Percentiles rank a stretch among this genome's conserved stretches.
Evolutionary conservation across 2,329 filamentous ascomycete species (phyloP).

Genomic region (Epichloe coenophiala): DNA sequence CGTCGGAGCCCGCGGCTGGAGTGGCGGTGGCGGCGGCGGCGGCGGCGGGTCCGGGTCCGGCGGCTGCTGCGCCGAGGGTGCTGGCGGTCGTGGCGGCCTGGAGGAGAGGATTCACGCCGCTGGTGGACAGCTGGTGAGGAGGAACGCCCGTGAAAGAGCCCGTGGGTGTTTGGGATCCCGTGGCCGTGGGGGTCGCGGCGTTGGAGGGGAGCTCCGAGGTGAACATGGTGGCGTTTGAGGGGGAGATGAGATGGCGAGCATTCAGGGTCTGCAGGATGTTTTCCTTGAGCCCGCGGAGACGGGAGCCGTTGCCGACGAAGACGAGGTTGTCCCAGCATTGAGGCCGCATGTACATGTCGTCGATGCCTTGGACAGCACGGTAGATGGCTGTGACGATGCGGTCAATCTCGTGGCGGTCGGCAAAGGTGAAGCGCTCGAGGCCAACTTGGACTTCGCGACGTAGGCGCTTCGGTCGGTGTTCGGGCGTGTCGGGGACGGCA

Average conservation of each 20-base stretch:
- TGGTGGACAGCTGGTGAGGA: slow-evolving; percentile 40
- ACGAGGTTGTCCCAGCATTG: slow-evolving; percentile 86
- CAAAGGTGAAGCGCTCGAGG: slow-evolving; percentile 58
- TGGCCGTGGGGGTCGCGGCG: slow-evolving; percentile 79
- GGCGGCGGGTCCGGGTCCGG: slow-evolving; percentile 17
- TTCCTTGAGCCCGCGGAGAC: slow-evolving; percentile 68
- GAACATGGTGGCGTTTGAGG: slow-evolving; percentile 89
- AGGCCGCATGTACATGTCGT: slow-evolving; percentile 72
- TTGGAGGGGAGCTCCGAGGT: slow-evolving; percentile 92
- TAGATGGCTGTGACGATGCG: slow-evolving; percentile 76
- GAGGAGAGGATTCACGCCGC: slow-evolving; percentile 75
- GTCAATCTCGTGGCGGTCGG: slow-evolving; percentile 61
- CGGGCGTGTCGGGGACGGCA: slow-evolving; percentile 17
- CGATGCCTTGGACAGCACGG: slow-evolving; percentile 66
- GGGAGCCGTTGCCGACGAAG: slow-evolving; percentile 77
- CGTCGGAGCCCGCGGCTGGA: slow-evolving; percentile 27
- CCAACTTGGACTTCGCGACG: slow-evolving; percentile 64
- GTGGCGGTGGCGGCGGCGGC: slow-evolving; percentile 20
- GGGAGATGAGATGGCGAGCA: slow-evolving; percentile 84
- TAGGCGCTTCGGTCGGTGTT: slow-evolving; percentile 40
- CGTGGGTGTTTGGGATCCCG: slow-evolving; percentile 82
- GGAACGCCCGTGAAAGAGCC: slow-evolving; percentile 39
- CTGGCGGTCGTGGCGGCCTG: slow-evolving; percentile 77
- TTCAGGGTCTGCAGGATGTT: slow-evolving; percentile 69
- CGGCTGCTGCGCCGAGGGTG: slow-evolving; percentile 32